Base-by-base conservation (phyloP, 768 basidiomycete genomes). In the Rubroboletus satanas region DNA sequence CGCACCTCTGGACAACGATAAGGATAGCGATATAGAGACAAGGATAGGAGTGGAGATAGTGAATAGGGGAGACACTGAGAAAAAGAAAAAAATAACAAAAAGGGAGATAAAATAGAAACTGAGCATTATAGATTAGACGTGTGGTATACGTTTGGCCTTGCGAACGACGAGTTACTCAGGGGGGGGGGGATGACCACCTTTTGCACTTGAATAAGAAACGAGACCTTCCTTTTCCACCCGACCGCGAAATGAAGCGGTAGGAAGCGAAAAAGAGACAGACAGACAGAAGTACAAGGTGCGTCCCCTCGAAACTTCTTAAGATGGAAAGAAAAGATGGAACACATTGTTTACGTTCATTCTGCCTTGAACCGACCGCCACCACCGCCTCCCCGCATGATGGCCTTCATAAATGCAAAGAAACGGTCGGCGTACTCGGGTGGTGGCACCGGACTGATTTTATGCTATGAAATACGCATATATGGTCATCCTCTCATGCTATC, bases 381-480 rank as follows among this genome's bases (percentile, higher is more conserved):
- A 42, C 77, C 89, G 9, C 91, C 90, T 21, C 89, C 88, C 3
- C 85, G 83, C 85, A 93, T 91, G 63, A 87, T 79, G 23, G 88
- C 87, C 67, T 83, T 85, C 85, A 94, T 87, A 63, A 94, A 94
- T 26, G 77, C 55, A 71, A 90, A 86, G 79, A 99, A 98, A 43
- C 97, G 83, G 36, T 90, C 83, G 4, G 84, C 88, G 67, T 99
- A 98, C 62, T 95, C 90, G 7, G 72, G 62, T 0, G 97, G 93
- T 3, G 88, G 87, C 2, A 98, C 92, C 7, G 95, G 92, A 49
- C 92, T 95, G 62, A 98, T 98, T 68, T 90, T 95, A 66, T 94
- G 92, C 93, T 97, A 62, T 15, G 60, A 54, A 23, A 21, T 0
- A 21, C 18, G 26, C 31, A 31, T 44, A 36, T 44, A 38, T 15